Base-by-base conservation (phyloP, 257 asterid genomes). In the Nemophila menziesii region DNA sequence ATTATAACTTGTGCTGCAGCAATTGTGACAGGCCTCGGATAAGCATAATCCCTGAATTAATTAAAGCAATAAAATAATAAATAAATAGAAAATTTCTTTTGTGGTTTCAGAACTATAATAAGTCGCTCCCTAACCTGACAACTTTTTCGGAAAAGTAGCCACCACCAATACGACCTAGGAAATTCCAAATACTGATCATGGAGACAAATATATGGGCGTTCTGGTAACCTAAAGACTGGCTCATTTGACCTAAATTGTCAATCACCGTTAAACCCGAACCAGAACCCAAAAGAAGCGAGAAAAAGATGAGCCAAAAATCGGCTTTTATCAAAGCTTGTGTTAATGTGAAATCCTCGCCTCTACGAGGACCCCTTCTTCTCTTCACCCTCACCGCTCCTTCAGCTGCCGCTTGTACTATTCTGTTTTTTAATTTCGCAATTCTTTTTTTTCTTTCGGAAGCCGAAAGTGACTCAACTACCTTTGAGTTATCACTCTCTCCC, bases 31-130 rank as follows among this genome's bases (percentile, higher is more conserved):
- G 72, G 93, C 68, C 97, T 79, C 38, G 97, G 97, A 60, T 77
- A 79, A 33, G 92, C 92, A 41, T 79, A 73, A 57, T 87, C 92
- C 56, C 97, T 79, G 84, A n/a, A n/a, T n/a, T n/a, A n/a, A n/a
- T n/a, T 54, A 34, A 13, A 50, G 49, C 33, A 44, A 48, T 23
- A 45, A 3, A 61, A 16, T 15, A 41, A 39, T 26, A 16, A 8
- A 49, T 46, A 21, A 67, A 57, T 26, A 48, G 40, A 13, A 46
- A 40, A 33, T 12, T n/a, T n/a, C n/a, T 8, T 0, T 34, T 16
- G 14, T 4, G 20, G 9, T 34, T 8, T 21, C 6, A 18, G 33
- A 23, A 10, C 15, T 6, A 15, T 14, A 27, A 11, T 9, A 3
- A 23, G 19, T 13, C 11, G 20, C 12, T 41, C 7, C 14, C 13